Evolutionary conservation across 352 stramenopile species (phyloP), one percentile per base, ranked within the genome.

Genomic region (Phytophthora tentaculata): DNA sequence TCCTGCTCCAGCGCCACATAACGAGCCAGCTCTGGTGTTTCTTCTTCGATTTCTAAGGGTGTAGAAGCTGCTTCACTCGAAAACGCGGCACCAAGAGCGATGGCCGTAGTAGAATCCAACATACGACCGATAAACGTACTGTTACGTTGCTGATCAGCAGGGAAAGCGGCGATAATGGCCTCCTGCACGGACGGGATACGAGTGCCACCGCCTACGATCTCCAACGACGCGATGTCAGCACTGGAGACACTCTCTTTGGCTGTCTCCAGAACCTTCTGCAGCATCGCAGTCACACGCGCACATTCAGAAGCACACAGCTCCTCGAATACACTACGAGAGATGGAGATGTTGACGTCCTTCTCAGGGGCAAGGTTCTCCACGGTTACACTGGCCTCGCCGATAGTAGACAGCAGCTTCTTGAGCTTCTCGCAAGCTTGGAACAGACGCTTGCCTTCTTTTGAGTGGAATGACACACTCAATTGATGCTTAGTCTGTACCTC

Each of bases 151-250:
- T 81, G 56, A 10, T 86, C 78, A 20, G 56, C 67, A 53, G 67
- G 64, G 47, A 93, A 84, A 19, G 76, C 83, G 22, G 91, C 80
- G 17, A 91, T 61, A 48, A 95, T 93, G 26, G 86, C 81, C 8
- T 80, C 69, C 58, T 94, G 88, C 19, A 98, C 81, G 55, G 92
- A 87, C 52, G 88, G 88, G 43, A 97, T 95, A 43, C 94, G 92
- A 26, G 88, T 95, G 7, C 89, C 91, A 43, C 95, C 95, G 29
- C 95, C 95, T 2, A 97, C 82, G 62, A 98, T 95, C 73, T 98
- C 88, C 17, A 95, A 80, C 26, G 77, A 97, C 47, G 70, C 70
- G 49, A 90, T 84, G 7, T 80, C 71, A 41, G 68, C 63, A 52
- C 70, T 71, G 7, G 67, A 10, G 14, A 90, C 67, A 19, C 81